phyloP scores from a whole-genome alignment of 2,329 filamentous ascomycete species.

The Verticillium zaregamsianum region DNA sequence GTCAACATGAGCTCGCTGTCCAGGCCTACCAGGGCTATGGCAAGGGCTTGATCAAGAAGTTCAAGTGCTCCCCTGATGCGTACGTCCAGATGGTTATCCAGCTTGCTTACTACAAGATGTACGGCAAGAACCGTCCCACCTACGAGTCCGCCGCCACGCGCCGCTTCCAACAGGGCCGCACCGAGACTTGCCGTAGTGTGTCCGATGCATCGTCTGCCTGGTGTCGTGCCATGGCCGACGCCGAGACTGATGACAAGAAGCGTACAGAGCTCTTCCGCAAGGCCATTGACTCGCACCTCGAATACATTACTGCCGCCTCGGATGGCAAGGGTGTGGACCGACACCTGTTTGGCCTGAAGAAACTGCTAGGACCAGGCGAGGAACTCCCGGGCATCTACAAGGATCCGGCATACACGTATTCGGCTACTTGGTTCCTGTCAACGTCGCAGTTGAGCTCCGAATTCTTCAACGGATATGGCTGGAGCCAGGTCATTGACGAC shows the following conservation, averaged over 20 bases:
- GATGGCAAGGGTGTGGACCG: conserved; percentile 94
- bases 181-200: conserved; percentile 90
- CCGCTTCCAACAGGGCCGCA: conserved; percentile 93
- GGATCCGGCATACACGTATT: conserved; percentile 83
- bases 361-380: conserved; percentile 76
- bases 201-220: conserved; percentile 89
- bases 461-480: conserved; percentile 98
- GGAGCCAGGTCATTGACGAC: conserved; percentile 94
- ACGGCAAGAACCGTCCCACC: conserved; percentile 93
- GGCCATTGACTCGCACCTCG: conserved; percentile 75
- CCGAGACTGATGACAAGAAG: conserved; percentile 56
- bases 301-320: conserved; percentile 85
- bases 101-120: conserved; percentile 98
- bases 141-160: conserved; percentile 96
- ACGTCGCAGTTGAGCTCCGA: conserved; percentile 89
- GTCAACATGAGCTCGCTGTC: conserved; percentile 83
- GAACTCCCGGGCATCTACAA: conserved; percentile 77
- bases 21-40: conserved; percentile 97
- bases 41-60: conserved; percentile 98
- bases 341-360: conserved; percentile 96
- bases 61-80: conserved; percentile 95
- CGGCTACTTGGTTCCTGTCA: conserved; percentile 82
- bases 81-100: conserved; percentile 99
- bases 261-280: conserved; percentile 74
- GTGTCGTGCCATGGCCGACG: conserved; percentile 80